These are phyloP conservation scores for Gyromitra esculenta DNA, from an alignment of 2,329 filamentous ascomycete genomes.

Conservation along the genomic window DNA sequence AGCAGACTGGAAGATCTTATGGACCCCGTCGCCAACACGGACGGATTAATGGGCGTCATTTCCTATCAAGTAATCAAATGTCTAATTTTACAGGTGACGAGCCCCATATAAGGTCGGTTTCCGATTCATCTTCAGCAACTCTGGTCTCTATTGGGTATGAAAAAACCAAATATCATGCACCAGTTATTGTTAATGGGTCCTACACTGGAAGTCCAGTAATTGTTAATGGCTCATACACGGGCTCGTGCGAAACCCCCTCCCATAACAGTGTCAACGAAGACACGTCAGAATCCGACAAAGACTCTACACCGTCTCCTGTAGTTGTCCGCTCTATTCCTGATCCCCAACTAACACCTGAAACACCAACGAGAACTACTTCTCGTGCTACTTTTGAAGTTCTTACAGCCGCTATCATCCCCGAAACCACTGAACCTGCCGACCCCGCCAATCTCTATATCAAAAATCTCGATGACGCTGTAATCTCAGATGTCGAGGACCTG, in stretches of 20 bases:
- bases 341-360: conserved; percentile 12
- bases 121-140: conserved; percentile 49
- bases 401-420: conserved; percentile 53
- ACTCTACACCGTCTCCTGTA: conserved; percentile 47
- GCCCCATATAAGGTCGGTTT: conserved; percentile 35
- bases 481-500: conserved; percentile 85
- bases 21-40: conserved; percentile 26
- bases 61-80: conserved; percentile 6
- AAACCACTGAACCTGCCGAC: conserved; percentile 57
- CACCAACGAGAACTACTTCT: conserved; percentile 31
- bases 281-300: conserved; percentile 47
- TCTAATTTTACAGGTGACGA: conserved; percentile 5
- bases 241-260: conserved; percentile 39
- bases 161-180: conserved; percentile 18
- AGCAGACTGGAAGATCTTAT: conserved; percentile 24
- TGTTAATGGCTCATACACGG: conserved; percentile 39
- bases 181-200: conserved; percentile 35
- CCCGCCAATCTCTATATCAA: conserved; percentile 95
- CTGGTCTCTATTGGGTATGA: conserved; percentile 46
- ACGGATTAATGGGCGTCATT: conserved; percentile 3
- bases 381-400: conserved; percentile 43
- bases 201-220: conserved; percentile 35
- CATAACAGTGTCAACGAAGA: conserved; percentile 33
- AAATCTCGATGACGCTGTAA: conserved; percentile 96
- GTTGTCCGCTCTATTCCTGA: conserved; percentile 29